phyloP scores from a whole-genome alignment of 441 rosid genomes.

The Arabidopsis lyrata region DNA sequence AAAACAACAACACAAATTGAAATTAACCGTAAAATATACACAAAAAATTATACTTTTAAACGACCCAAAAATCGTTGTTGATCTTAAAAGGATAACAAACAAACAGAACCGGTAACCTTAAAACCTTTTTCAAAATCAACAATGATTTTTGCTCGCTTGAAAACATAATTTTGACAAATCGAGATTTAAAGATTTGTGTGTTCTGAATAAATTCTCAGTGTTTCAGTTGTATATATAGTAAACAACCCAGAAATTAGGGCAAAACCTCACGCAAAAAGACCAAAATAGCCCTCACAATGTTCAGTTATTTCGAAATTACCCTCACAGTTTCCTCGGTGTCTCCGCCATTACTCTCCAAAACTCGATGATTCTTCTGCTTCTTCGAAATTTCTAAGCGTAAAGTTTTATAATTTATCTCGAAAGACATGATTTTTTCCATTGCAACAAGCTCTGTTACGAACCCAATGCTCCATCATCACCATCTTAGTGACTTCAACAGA shows the following conservation, averaged over 20 bases:
- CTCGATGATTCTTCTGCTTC: slow-evolving; percentile 7
- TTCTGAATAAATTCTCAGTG: background rate
- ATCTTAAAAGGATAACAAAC: background rate
- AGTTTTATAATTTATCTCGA: background rate
- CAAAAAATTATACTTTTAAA: background rate
- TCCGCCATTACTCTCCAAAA: slow-evolving; percentile 23
- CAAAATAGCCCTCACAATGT: background rate
- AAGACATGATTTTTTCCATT: slow-evolving; percentile 18
- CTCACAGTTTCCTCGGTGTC: background rate
- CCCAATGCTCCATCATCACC: slow-evolving; percentile 27
- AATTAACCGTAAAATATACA: background rate
- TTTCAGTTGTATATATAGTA: background rate
- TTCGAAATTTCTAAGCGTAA: background rate
- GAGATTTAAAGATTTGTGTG: background rate
- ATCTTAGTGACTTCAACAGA: background rate
- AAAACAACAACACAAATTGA: background rate
- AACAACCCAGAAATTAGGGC: slow-evolving; percentile 32
- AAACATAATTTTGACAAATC: background rate
- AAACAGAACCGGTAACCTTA: background rate
- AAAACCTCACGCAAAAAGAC: background rate
- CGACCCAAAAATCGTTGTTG: background rate
- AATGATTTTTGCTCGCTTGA: too few relatives aligned
- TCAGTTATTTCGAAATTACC: background rate
- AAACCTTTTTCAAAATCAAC: background rate
- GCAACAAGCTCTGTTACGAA: slow-evolving; percentile 3